Conservation (phyloP, 2,329 filamentous ascomycete genomes). For the Shiraia bambusicola region DNA sequence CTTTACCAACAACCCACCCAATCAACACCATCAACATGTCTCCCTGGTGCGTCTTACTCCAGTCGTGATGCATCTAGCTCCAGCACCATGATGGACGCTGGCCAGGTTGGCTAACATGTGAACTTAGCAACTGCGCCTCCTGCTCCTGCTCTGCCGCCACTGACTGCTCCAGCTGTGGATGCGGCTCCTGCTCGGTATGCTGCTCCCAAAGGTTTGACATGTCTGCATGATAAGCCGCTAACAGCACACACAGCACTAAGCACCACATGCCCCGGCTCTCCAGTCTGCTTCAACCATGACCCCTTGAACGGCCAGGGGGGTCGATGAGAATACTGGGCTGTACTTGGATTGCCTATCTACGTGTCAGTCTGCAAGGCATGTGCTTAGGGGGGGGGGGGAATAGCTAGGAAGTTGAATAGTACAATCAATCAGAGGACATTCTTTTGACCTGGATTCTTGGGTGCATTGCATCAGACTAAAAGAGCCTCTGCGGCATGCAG, state of each 20-base stretch:
- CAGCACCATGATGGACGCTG: slow-evolving; percentile 12
- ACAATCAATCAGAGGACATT: slow-evolving; percentile 1
- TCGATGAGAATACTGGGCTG: neutral
- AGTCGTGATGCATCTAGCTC: slow-evolving; percentile 2
- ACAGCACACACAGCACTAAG: slow-evolving; percentile 7
- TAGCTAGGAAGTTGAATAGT: neutral
- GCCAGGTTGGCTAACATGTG: neutral
- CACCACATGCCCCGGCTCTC: neutral
- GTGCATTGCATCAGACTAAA: slow-evolving; percentile 4
- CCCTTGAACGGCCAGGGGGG: neutral
- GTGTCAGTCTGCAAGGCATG: neutral
- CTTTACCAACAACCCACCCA: slow-evolving; percentile 1
- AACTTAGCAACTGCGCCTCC: slow-evolving; percentile 3
- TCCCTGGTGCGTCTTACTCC: slow-evolving; percentile 15
- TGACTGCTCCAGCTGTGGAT: slow-evolving; percentile 31
- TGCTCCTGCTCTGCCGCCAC: slow-evolving; percentile 20
- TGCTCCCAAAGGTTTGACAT: neutral
- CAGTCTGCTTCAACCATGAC: neutral
- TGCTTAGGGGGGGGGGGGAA: neutral
- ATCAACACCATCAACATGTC: slow-evolving; percentile 15
- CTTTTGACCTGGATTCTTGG: neutral
- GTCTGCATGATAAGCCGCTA: neutral
- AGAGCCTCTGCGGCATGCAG: slow-evolving; percentile 57
- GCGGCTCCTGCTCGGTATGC: slow-evolving; percentile 24
- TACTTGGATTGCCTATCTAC: neutral